Base-by-base conservation (phyloP, 164 flowering plant genomes). In the Tetrastigma voinierianum region DNA sequence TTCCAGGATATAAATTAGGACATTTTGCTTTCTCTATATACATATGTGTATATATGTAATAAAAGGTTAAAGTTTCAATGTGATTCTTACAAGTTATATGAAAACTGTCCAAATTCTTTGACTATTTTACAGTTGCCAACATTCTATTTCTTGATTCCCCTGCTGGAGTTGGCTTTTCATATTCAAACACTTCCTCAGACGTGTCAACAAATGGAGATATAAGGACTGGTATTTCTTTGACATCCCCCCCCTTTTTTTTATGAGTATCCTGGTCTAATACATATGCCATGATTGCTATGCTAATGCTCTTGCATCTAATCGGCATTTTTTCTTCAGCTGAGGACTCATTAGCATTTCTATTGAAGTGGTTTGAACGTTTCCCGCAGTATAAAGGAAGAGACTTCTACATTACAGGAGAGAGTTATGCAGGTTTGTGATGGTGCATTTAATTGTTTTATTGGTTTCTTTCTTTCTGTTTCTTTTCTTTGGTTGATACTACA, bases 101-200 rank as follows among this genome's bases (percentile, higher is more conserved):
- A 24, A 24, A 23, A 8, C 18, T 67, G 44, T 67, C 56, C 66
- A 57, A 69, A 18, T 4, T 15, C 25, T 56, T 25, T 7, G 43
- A 43, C 45, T 43, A 9, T 40, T 47, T 67, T 80, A 84, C 95
- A 91, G 97, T 75, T 80, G 96, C 97, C 65, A 91, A 91, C 67
- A 24, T 92, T 67, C 66, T 92, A 44, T 92, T 92, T 76, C 64
- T 92, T 46, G 97, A 92, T 57, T 83, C 97, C 18, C 97, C 97
- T 47, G 94, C 76, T 74, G 97, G 97, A 64, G 96, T 88, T 73
- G 97, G 97, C 21, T 92, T 76, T 82, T 92, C 97, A 24, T 92
- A 90, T 67, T 83, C 96, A 47, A 84, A 87, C 62, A 83, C 87
- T 32, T 76, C 96, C 15, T 70, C 85, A 44, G 97, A 91, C 81